These are phyloP conservation scores for Miscanthus lutarioriparius DNA, from an alignment of 176 grass and related monocot species.

Conservation along the genomic window DNA sequence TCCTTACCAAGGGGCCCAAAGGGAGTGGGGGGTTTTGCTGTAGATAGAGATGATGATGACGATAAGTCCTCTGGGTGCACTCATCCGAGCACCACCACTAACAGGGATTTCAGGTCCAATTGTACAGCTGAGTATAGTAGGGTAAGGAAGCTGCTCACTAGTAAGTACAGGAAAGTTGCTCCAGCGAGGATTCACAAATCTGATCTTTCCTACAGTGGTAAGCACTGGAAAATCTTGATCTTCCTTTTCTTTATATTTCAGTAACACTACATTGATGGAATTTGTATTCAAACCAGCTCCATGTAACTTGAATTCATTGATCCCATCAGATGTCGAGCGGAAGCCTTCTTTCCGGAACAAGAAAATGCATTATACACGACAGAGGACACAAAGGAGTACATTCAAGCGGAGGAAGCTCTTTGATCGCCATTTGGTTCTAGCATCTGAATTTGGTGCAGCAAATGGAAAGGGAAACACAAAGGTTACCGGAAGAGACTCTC, in stretches of 20 bases:
- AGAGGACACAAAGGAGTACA: conserved; percentile 80
- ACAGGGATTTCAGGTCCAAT: conserved; percentile 55
- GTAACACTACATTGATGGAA: conserved; percentile 19
- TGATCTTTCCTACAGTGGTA: conserved; percentile 68
- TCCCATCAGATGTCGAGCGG: conserved; percentile 63
- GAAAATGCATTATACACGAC: conserved; percentile 79
- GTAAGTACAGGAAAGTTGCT: conserved; percentile 61
- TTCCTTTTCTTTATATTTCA: conserved; percentile 12
- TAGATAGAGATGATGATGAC: conserved; percentile 84
- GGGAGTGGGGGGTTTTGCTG: conserved; percentile 37
- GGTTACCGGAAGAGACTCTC: conserved; percentile 33
- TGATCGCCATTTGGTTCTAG: conserved; percentile 48
- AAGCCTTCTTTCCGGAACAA: conserved; percentile 68
- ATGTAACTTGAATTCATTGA: conserved; percentile 49
- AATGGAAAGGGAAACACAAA: conserved; percentile 43
- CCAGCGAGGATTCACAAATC: conserved; percentile 43
- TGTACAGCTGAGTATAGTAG: conserved; percentile 57
- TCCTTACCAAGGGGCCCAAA: conserved; percentile 55
- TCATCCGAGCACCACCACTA: conserved; percentile 60
- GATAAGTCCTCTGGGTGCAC: conserved; percentile 90
- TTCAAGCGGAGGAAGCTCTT: conserved; percentile 87
- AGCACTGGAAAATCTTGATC: conserved; percentile 5
- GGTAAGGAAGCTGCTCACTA: conserved; percentile 68
- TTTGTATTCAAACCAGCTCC: conserved; percentile 26
- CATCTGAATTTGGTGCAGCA: conserved; percentile 44